phyloP scores from a whole-genome alignment of 2,329 filamentous ascomycete species.

The Colletotrichum horii region DNA sequence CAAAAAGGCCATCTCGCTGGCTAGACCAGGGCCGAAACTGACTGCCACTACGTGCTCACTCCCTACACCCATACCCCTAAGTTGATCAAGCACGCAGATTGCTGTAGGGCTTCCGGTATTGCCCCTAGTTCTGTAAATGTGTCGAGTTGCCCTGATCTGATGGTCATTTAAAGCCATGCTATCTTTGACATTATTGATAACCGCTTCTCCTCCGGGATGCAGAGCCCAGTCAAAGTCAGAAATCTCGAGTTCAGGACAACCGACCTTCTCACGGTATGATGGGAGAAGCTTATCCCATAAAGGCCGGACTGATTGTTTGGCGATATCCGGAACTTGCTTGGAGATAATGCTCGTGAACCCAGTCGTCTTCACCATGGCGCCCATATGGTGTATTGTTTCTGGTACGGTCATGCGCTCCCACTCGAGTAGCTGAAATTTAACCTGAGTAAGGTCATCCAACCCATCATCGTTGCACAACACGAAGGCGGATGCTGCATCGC shows the following conservation, averaged over 20 bases:
- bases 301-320: not conserved
- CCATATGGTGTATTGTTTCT: slow-evolving; percentile 1
- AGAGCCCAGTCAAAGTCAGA: slow-evolving; percentile 3
- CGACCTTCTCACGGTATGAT: not conserved
- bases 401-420: not conserved
- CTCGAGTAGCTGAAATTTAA: not conserved
- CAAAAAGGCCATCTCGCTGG: slow-evolving; percentile 6
- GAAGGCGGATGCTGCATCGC: slow-evolving; percentile 27
- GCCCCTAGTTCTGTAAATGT: not conserved
- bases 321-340: not conserved
- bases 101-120: slow-evolving; percentile 5
- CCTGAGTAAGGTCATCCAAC: not conserved
- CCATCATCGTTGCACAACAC: slow-evolving; percentile 26
- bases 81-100: not conserved
- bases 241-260: not conserved
- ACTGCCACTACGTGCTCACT: not conserved
- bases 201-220: not conserved
- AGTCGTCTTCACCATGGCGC: slow-evolving; percentile 1
- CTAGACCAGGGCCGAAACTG: slow-evolving; percentile 2
- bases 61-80: not conserved
- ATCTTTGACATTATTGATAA: slow-evolving; percentile 3
- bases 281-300: not conserved
- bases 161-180: not conserved
- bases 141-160: not conserved
- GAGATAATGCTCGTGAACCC: slow-evolving; percentile 5